A percentile compares a stretch with the other conserved stretches of the same genome.
Evolutionary conservation across 2,329 filamentous ascomycete genomes (phyloP).

Genomic region (Aspergillus sp.): DNA sequence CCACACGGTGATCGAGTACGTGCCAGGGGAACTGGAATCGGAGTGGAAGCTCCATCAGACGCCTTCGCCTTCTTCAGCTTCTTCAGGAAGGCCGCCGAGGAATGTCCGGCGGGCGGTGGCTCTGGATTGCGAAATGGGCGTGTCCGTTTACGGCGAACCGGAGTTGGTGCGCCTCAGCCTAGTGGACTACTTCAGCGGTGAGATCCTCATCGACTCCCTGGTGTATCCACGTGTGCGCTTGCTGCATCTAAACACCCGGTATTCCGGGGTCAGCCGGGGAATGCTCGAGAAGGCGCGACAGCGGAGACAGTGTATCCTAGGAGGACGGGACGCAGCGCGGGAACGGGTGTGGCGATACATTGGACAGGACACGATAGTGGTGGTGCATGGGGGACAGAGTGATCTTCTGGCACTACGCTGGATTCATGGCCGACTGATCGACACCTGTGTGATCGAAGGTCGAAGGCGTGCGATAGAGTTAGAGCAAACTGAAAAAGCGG

Average conservation of each 20-base stretch:
- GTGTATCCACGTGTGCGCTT: conserved; percentile 43
- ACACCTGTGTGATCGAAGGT: conserved; percentile 32
- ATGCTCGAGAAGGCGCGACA: conserved; percentile 9
- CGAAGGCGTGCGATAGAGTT: neutral
- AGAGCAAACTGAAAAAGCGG: neutral
- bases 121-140: conserved; percentile 51
- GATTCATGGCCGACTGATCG: conserved; percentile 41
- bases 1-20: neutral
- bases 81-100: neutral
- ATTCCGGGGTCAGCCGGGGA: conserved; percentile 43
- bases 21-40: neutral
- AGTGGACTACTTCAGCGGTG: conserved; percentile 45
- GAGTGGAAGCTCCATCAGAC: conserved; percentile 2
- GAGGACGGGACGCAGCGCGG: conserved; percentile 38
- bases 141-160: conserved; percentile 34
- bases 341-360: conserved; percentile 39
- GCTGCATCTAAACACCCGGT: conserved; percentile 44
- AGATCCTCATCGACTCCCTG: conserved; percentile 44
- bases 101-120: conserved; percentile 29
- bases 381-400: conserved; percentile 39
- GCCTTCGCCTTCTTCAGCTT: neutral
- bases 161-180: conserved; percentile 47
- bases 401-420: conserved; percentile 43
- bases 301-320: conserved; percentile 23
- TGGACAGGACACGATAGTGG: conserved; percentile 40